These are phyloP conservation scores for Candolleomyces aberdarensis DNA, from an alignment of 768 basidiomycete species.

Conservation along the genomic window DNA sequence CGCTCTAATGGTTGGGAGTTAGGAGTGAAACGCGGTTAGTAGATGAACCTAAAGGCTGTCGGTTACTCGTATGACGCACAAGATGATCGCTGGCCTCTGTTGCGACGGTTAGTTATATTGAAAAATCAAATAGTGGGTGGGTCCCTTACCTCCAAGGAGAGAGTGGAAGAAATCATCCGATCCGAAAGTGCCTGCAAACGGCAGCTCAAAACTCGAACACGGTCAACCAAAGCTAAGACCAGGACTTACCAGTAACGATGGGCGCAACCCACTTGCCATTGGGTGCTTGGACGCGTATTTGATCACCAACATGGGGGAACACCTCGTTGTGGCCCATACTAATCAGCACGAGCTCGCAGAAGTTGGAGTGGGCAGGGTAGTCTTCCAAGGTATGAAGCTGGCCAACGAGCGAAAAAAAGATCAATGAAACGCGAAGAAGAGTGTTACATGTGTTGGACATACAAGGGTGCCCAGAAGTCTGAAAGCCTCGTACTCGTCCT, in stretches of 20 bases:
- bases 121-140: not conserved
- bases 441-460: constrained; percentile 17
- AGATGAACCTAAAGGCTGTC: not conserved
- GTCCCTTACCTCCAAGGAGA: constrained; percentile 60
- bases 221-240: not conserved
- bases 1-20: constrained; percentile 25
- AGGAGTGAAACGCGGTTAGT: not conserved
- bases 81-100: constrained; percentile 64
- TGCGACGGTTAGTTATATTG: not conserved
- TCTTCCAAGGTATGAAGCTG: constrained; percentile 83
- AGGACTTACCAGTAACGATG: constrained; percentile 64
- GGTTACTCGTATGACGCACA: constrained; percentile 28
- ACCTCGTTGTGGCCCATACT: constrained; percentile 72
- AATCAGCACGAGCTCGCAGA: constrained; percentile 79
- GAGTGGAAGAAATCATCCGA: constrained; percentile 78
- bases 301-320: constrained; percentile 85
- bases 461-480: constrained; percentile 73
- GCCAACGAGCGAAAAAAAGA: not conserved
- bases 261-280: constrained; percentile 76
- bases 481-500: constrained; percentile 77
- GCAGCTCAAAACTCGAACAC: not conserved
- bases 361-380: constrained; percentile 87
- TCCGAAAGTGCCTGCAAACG: constrained; percentile 60
- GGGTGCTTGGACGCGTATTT: constrained; percentile 69
- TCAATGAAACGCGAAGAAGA: not conserved